A percentile compares a stretch with the other conserved stretches of the same genome.
These are phyloP conservation scores for Sequoiadendron giganteum DNA, from an alignment of 75 land plant genomes.

Conservation along the genomic window DNA sequence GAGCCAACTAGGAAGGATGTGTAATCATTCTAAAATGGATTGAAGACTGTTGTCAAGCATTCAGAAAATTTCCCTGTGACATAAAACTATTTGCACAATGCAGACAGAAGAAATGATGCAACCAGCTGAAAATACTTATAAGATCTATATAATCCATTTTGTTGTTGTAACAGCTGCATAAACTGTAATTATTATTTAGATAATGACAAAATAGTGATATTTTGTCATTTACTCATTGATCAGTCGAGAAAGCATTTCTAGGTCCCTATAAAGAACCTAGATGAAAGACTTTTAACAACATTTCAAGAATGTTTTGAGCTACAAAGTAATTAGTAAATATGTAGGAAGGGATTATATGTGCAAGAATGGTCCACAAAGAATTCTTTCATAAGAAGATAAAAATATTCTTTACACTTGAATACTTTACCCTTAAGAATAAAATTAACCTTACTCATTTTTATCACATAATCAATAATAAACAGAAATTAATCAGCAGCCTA, in stretches of 20 bases:
- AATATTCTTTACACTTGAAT: background rate
- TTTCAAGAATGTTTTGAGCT: too few species aligned
- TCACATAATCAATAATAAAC: background rate
- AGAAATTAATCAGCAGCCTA: background rate
- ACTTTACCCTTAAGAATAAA: background rate
- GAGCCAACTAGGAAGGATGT: background rate
- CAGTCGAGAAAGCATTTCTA: background rate
- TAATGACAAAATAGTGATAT: background rate
- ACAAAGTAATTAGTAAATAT: too few species aligned
- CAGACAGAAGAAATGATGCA: background rate
- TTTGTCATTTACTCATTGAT: background rate
- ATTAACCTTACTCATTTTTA: background rate
- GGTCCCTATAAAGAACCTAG: background rate
- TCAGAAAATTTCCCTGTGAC: background rate
- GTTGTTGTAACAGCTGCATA: background rate
- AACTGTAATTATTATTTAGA: background rate
- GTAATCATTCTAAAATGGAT: background rate
- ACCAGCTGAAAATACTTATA: background rate
- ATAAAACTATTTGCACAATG: background rate
- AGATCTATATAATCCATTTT: background rate
- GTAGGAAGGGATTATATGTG: too few species aligned
- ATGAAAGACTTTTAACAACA: background rate
- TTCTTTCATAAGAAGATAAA: background rate
- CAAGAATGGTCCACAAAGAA: background rate
- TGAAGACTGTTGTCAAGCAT: background rate